These are phyloP conservation scores for Trichoderma pleuroti DNA, from an alignment of 2,329 filamentous ascomycete genomes.

Conservation along the genomic window DNA sequence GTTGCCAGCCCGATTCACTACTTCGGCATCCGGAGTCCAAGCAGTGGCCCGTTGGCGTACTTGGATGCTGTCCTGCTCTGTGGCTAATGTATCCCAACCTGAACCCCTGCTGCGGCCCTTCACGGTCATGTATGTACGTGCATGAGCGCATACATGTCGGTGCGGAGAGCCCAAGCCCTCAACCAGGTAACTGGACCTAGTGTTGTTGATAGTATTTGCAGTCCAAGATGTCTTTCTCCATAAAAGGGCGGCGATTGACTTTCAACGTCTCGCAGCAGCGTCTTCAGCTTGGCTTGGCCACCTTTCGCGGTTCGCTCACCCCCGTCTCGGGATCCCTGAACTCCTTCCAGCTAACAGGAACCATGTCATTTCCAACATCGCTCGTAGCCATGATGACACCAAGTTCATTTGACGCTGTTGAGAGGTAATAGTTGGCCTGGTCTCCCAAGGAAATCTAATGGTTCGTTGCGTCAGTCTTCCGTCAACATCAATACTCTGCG, in stretches of 20 bases:
- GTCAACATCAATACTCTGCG: not conserved
- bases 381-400: conserved; percentile 92
- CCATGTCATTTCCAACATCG: conserved; percentile 85
- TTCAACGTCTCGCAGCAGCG: not conserved
- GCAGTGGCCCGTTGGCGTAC: not conserved
- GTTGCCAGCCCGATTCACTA: not conserved
- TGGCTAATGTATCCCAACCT: not conserved
- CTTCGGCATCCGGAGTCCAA: not conserved
- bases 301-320: conserved; percentile 75
- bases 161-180: not conserved
- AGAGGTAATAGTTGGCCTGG: conserved; percentile 92
- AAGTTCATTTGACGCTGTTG: conserved; percentile 83
- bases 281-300: conserved; percentile 67
- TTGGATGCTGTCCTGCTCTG: not conserved
- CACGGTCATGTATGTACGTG: not conserved
- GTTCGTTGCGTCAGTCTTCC: not conserved
- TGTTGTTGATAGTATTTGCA: not conserved
- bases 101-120: not conserved
- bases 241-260: not conserved
- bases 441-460: conserved; percentile 80
- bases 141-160: not conserved
- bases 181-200: not conserved
- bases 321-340: conserved; percentile 82
- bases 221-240: not conserved
- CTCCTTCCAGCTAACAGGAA: conserved; percentile 92